A percentile compares a stretch with the other conserved stretches of the same genome.
These are phyloP conservation scores for Metarhizium humberi DNA, from an alignment of 2,329 filamentous ascomycete genomes.

Conservation along the genomic window DNA sequence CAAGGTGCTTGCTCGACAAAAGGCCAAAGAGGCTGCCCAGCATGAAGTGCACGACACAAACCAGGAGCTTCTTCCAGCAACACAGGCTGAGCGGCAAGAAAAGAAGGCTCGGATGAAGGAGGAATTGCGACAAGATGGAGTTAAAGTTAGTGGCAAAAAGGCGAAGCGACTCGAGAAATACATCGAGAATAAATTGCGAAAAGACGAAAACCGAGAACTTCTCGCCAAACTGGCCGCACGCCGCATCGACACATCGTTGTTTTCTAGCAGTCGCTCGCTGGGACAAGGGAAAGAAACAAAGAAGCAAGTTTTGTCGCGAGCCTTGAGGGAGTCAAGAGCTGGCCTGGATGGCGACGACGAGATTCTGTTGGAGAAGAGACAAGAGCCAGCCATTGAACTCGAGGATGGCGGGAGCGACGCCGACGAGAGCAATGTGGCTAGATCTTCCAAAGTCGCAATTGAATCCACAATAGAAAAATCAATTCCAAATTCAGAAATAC, in stretches of 20 bases:
- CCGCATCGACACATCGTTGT: slow-evolving; percentile 73
- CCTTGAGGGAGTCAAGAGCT: slow-evolving; percentile 53
- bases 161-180: slow-evolving; percentile 60
- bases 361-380: slow-evolving; percentile 39
- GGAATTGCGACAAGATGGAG: slow-evolving; percentile 39
- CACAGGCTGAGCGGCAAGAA: slow-evolving; percentile 43
- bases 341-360: slow-evolving; percentile 49
- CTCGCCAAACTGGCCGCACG: slow-evolving; percentile 72
- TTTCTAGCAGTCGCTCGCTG: slow-evolving; percentile 68
- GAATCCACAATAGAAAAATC: neutral
- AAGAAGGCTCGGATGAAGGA: slow-evolving; percentile 47
- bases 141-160: slow-evolving; percentile 54
- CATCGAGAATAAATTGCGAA: slow-evolving; percentile 82
- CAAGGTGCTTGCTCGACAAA: slow-evolving; percentile 56
- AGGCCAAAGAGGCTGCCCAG: slow-evolving; percentile 32
- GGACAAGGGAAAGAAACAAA: slow-evolving; percentile 66
- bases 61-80: slow-evolving; percentile 23
- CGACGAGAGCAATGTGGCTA: slow-evolving; percentile 10
- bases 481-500: neutral
- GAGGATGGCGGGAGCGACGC: slow-evolving; percentile 12
- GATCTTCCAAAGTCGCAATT: neutral
- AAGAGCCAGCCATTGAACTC: slow-evolving; percentile 17
- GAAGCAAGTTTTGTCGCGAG: slow-evolving; percentile 55
- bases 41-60: slow-evolving; percentile 29
- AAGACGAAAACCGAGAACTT: slow-evolving; percentile 81